Evolutionary conservation across 2,329 filamentous ascomycete genomes (phyloP), one percentile per base, ranked within the genome.

Genomic region (Nemania abortiva): DNA sequence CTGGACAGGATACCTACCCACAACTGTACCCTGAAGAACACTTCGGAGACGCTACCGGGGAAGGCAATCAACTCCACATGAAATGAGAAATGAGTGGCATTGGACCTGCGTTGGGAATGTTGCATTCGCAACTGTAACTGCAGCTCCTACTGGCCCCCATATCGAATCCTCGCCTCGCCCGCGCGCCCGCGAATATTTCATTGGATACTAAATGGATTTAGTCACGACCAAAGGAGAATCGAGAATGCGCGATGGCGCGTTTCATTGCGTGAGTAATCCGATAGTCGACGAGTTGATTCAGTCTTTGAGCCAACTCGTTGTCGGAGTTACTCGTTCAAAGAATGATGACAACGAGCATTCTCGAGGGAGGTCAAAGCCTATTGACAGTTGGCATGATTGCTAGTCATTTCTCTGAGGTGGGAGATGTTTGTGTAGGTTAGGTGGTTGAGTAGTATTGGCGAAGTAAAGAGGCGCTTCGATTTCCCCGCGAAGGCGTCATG

Each of bases 71-170:
- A 42, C 18, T 53, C 54, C 31, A 42, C 18, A 27, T n/a, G 34
- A 42, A 57, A 57, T 67, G 71, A 68, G 34, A 42, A 57, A 57
- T 66, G 71, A 69, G 58, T 62, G 66, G 65, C 42, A 70, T 68
- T 66, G 74, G 65, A 75, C 74, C 73, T 76, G 74, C 73, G 69
- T 72, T 59, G 68, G 70, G 67, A 37, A 64, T 57, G 68, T 76
- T 68, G 67, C 72, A 74, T 71, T 63, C 68, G 67, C 70, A 70
- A 69, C 68, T 67, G 56, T 68, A 69, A 65, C 69, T 63, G 62
- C 58, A 60, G 57, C 70, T 73, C 66, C 68, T 67, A 70, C 67
- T 71, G 66, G 68, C 70, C 63, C 53, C 58, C 49, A 63, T 59
- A 55, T 57, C 63, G 59, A 66, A 67, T 55, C 27, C 64, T 65